phyloP scores from a whole-genome alignment of 352 stramenopile species.

The Pythium oligandrum region DNA sequence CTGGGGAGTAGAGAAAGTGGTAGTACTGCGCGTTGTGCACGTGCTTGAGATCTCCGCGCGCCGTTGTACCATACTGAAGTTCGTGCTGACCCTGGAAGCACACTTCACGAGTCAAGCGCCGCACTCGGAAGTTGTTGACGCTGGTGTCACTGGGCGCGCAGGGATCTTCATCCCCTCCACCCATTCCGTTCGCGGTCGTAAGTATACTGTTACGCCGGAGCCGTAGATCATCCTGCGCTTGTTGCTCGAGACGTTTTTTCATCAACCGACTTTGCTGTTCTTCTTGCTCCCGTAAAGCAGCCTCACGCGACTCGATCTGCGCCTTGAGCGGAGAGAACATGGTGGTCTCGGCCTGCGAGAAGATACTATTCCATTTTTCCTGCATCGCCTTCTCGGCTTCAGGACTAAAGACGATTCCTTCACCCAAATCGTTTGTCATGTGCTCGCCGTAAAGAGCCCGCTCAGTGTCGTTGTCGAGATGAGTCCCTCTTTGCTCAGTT shows the following conservation, averaged over 20 bases:
- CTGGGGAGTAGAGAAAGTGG: slow-evolving; percentile 45
- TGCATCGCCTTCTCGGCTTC: slow-evolving; percentile 46
- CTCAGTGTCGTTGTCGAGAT: slow-evolving; percentile 30
- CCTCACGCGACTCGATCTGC: slow-evolving; percentile 36
- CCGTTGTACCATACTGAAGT: slow-evolving; percentile 41
- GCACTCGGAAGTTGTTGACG: slow-evolving; percentile 31
- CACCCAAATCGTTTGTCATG: slow-evolving; percentile 25
- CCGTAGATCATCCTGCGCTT: slow-evolving; percentile 37
- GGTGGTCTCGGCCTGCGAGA: slow-evolving; percentile 38
- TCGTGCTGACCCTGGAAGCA: slow-evolving; percentile 44
- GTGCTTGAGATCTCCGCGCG: slow-evolving; percentile 21
- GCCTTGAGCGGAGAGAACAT: slow-evolving; percentile 55
- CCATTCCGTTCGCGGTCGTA: neutral
- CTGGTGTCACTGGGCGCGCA: too few species aligned
- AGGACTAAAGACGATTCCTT: slow-evolving; percentile 42
- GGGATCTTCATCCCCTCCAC: too few species aligned
- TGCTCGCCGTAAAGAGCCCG: slow-evolving; percentile 39
- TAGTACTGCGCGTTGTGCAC: slow-evolving; percentile 32
- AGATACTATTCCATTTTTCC: slow-evolving; percentile 58
- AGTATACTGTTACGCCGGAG: slow-evolving; percentile 18
- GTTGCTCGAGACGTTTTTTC: slow-evolving; percentile 61
- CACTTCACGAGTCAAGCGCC: slow-evolving; percentile 48
- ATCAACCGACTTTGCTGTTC: slow-evolving; percentile 47
- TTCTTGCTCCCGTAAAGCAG: slow-evolving; percentile 34
- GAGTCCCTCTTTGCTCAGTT: neutral